Evolutionary conservation across 768 basidiomycete genomes (phyloP).

Genomic region (Melanogaster broomeanus): DNA sequence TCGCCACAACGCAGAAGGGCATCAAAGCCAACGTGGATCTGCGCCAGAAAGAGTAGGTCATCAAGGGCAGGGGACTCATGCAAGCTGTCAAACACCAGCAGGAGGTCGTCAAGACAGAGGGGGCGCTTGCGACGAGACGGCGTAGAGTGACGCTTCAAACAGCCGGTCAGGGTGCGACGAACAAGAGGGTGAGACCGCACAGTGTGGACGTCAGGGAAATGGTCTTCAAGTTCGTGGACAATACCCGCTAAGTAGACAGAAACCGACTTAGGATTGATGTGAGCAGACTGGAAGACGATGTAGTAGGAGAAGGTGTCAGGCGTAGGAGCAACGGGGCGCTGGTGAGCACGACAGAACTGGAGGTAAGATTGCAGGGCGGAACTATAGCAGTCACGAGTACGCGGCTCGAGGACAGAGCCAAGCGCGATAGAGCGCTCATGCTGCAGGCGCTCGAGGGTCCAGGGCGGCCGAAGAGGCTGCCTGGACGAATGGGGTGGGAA

Average conservation of each 20-base stretch:
- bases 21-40: constrained; percentile 24
- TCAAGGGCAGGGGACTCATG: constrained; percentile 16
- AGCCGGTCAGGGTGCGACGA: constrained; percentile 29
- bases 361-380: neutral
- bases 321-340: neutral
- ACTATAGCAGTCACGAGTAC: neutral
- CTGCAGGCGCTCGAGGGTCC: constrained; percentile 35
- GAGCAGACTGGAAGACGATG: constrained; percentile 34
- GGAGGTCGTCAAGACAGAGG: constrained; percentile 17
- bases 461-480: constrained; percentile 23
- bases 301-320: constrained; percentile 39
- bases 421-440: constrained; percentile 36
- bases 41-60: constrained; percentile 32
- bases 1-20: constrained; percentile 32
- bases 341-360: neutral
- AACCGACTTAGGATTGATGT: constrained; percentile 39
- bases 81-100: constrained; percentile 16
- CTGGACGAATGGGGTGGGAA: neutral
- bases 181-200: constrained; percentile 21
- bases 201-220: constrained; percentile 32
- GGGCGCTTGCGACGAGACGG: constrained; percentile 20
- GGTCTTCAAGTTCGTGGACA: constrained; percentile 26
- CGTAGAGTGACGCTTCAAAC: constrained; percentile 16
- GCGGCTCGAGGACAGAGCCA: constrained; percentile 27
- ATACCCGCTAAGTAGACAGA: constrained; percentile 40